Evolutionary conservation across 2,329 filamentous ascomycete genomes (phyloP).

Genomic region (Colletotrichum sp.): DNA sequence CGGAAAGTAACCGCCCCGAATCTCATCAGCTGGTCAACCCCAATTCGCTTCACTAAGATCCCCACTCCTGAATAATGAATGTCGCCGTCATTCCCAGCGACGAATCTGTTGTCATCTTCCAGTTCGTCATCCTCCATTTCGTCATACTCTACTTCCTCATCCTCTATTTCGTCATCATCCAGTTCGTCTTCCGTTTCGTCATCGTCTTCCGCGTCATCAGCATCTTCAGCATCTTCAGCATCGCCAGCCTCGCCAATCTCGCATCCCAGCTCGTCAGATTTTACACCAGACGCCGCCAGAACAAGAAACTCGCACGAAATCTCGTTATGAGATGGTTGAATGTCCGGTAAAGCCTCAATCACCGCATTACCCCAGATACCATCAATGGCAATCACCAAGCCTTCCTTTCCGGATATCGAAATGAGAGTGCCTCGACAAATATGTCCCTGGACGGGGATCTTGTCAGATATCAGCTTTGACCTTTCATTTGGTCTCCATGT

Average conservation of each 20-base stretch:
- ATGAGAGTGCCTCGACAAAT: not conserved
- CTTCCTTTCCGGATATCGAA: fast-evolving
- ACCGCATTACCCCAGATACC: not conserved
- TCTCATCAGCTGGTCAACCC: not conserved
- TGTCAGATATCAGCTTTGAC: not conserved
- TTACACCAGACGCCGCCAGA: not conserved
- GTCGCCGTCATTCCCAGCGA: too few relatives aligned
- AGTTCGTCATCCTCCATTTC: too few relatives aligned
- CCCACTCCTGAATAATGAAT: not conserved
- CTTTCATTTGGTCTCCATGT: not conserved
- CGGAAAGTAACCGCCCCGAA: not conserved
- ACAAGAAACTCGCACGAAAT: not conserved
- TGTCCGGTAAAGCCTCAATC: not conserved
- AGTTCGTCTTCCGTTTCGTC: not conserved
- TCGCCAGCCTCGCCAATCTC: not conserved
- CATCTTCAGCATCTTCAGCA: not conserved
- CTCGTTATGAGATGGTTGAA: fast-evolving
- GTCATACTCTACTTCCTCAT: too few relatives aligned
- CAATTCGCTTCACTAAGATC: not conserved
- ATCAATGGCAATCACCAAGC: not conserved
- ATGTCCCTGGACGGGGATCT: not conserved
- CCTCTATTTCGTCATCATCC: not conserved
- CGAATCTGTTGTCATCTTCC: too few relatives aligned
- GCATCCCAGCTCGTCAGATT: not conserved
- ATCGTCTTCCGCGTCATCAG: too few relatives aligned